phyloP scores from a whole-genome alignment of 2,329 filamentous ascomycete species.

The Beauveria rudraprayagi region DNA sequence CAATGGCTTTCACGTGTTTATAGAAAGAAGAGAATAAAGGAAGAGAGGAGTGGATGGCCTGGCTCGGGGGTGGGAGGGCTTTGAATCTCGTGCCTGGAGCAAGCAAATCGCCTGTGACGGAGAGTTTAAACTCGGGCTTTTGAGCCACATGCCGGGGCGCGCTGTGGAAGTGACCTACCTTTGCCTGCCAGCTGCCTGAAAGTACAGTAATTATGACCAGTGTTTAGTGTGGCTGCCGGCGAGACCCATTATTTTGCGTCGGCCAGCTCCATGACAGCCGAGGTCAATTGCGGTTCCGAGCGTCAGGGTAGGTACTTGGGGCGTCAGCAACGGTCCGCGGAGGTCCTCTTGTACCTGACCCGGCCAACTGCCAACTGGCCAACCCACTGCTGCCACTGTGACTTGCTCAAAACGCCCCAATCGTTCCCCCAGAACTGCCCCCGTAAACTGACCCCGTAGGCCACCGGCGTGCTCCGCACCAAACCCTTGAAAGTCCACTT shows the following conservation, averaged over 20 bases:
- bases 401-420: background rate
- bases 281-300: slow-evolving; percentile 1
- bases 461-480: slow-evolving; percentile 10
- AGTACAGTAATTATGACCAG: background rate
- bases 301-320: background rate
- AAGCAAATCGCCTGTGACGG: slow-evolving; percentile 6
- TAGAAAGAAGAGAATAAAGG: background rate
- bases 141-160: background rate
- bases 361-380: background rate
- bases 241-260: background rate
- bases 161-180: too few relatives aligned
- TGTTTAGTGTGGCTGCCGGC: background rate
- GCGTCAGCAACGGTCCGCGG: background rate
- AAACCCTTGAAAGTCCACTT: background rate
- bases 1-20: slow-evolving; percentile 14
- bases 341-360: background rate
- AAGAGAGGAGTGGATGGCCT: background rate
- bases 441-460: background rate
- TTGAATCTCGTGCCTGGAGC: slow-evolving; percentile 4
- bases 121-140: background rate
- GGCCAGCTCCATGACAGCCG: slow-evolving; percentile 10
- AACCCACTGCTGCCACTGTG: background rate
- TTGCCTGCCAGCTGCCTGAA: background rate
- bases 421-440: background rate
- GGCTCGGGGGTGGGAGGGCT: background rate